These are phyloP conservation scores for Mycena albidolilacea DNA, from an alignment of 768 basidiomycete genomes.

Conservation along the genomic window DNA sequence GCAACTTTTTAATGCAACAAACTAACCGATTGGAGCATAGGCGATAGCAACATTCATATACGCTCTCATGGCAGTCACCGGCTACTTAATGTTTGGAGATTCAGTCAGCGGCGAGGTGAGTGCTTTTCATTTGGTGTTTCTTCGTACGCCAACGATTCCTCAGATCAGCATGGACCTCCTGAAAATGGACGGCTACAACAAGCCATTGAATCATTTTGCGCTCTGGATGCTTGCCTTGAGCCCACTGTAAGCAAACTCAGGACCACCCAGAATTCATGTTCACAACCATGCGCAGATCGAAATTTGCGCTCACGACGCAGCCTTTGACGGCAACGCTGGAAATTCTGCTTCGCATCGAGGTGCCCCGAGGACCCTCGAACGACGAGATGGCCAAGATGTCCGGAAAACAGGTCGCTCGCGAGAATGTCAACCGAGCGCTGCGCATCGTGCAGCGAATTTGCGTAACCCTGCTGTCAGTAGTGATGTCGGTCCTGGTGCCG, in stretches of 20 bases:
- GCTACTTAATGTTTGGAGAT: conserved; percentile 94
- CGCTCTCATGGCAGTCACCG: conserved; percentile 80
- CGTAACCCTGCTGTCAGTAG: conserved; percentile 73
- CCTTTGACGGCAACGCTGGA: conserved; percentile 92
- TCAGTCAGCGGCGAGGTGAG: conserved; percentile 85
- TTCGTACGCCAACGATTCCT: conserved; percentile 6
- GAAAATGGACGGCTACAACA: conserved; percentile 79
- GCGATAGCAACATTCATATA: conserved; percentile 74
- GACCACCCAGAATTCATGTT: neutral
- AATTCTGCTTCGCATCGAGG: conserved; percentile 78
- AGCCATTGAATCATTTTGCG: conserved; percentile 76
- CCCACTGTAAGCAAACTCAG: conserved; percentile 76
- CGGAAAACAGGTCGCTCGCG: conserved; percentile 46
- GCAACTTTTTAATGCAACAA: neutral
- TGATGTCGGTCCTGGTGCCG: conserved; percentile 82
- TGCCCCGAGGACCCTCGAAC: conserved; percentile 46
- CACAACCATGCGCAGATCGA: conserved; percentile 67
- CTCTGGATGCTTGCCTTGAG: conserved; percentile 91
- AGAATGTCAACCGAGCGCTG: conserved; percentile 55
- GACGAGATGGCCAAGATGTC: conserved; percentile 55
- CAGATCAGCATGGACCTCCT: conserved; percentile 90
- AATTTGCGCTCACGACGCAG: conserved; percentile 88
- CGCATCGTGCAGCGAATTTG: conserved; percentile 69
- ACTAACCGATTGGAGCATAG: conserved; percentile 49
- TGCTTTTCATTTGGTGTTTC: neutral